Evolutionary conservation across 306 rosid genomes (phyloP), one percentile per base, ranked within the genome.

Genomic region (Luffa acutangula): DNA sequence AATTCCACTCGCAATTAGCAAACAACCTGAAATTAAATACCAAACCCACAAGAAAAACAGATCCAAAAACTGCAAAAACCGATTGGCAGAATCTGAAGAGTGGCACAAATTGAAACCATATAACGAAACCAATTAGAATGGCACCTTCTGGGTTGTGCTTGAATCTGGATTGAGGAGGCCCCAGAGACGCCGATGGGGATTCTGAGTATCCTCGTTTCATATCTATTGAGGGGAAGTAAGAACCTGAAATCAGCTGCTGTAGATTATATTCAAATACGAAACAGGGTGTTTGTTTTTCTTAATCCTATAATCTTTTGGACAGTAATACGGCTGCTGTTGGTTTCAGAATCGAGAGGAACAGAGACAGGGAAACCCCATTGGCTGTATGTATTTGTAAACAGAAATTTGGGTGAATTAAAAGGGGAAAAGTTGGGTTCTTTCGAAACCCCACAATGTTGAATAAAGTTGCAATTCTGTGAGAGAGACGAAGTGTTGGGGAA

Each of bases 131-230:
- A 75, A 84, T 79, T 39, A 42, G 66, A 81, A 87, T 69, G 56
- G 66, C 71, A 95, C 98, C 97, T 89, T 92, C 89, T 33, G 97
- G 89, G 87, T 95, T 90, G 71, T 80, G 81, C 53, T 88, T 95
- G 48, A 86, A 36, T 89, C 88, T 92, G 84, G 98, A 91, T 49
- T 91, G 97, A 69, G 97, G 96, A 8, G 96, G 97, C 60, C 91
- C 97, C 1, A 80, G 18, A 12, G 99, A 93, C 78, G 89, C 78
- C 14, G 97, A 88, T 52, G 96, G 85, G 49, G 94, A 91, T 77
- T 93, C 92, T 52, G 84, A 73, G 87, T 89, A 88, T 46, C 93
- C 96, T 67, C 99, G 96, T 87, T 95, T 95, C 99, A 95, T 95
- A 74, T 79, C 80, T 45, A 73, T 74, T 2, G 41, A 79, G 53